A percentile compares a stretch with the other conserved stretches of the same genome.
These are phyloP conservation scores for Lotmaria passim DNA, from an alignment of 208 protist species.

Conservation along the genomic window DNA sequence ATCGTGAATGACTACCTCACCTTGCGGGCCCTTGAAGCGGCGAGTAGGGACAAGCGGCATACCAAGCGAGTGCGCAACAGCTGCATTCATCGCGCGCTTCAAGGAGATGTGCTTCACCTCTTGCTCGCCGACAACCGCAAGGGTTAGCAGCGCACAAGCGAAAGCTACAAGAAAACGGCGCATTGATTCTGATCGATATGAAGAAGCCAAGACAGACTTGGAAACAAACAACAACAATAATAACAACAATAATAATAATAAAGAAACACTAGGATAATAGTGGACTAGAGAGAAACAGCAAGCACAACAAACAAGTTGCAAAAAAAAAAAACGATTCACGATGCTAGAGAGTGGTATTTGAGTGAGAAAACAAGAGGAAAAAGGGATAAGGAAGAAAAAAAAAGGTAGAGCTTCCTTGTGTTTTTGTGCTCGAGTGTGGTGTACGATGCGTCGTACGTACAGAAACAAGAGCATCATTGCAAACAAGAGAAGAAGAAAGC, in stretches of 20 bases:
- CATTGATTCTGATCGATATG: not conserved
- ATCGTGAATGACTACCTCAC: constrained; percentile 60
- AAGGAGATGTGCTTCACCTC: constrained; percentile 35
- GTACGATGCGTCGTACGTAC: no score
- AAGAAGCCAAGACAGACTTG: not conserved
- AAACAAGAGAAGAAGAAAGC: not conserved
- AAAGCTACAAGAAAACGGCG: constrained; percentile 12
- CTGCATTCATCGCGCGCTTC: constrained; percentile 43
- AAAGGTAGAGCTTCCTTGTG: no score
- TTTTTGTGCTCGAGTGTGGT: no score
- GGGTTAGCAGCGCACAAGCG: constrained; percentile 19
- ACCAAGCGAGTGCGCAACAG: constrained; percentile 27
- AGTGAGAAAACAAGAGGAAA: no score
- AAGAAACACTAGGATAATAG: no score
- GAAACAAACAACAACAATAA: not conserved
- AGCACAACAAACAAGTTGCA: no score
- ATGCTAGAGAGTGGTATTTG: no score
- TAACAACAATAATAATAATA: no score
- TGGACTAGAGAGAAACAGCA: no score
- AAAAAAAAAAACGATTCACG: no score
- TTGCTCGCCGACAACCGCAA: constrained; percentile 19
- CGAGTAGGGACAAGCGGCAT: constrained; percentile 32
- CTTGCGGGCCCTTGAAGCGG: constrained; percentile 29
- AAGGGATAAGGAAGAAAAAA: no score
- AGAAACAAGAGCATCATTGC: not conserved